These are phyloP conservation scores for Aspergillus aculeatus DNA, from an alignment of 2,329 filamentous ascomycete genomes.

Conservation along the genomic window DNA sequence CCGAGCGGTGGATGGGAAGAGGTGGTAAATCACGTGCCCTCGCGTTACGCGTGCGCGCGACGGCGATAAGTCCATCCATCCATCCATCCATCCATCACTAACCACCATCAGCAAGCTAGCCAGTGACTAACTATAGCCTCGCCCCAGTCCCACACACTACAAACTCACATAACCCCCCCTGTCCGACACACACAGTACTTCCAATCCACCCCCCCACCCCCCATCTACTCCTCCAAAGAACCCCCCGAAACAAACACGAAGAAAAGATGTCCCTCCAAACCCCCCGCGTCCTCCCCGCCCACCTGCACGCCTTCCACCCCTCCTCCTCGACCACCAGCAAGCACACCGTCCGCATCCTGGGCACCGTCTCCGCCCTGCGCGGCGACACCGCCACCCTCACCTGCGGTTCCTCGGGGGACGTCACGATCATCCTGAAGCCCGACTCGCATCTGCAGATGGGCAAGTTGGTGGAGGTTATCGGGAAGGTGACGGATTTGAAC, in stretches of 20 bases:
- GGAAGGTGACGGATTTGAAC: conserved; percentile 44
- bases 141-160: no score
- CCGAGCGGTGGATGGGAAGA: no score
- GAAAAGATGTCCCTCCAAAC: conserved; percentile 63
- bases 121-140: background rate
- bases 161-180: no score
- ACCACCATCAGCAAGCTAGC: background rate
- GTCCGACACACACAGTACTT: no score
- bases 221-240: no score
- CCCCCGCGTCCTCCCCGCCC: conserved; percentile 77
- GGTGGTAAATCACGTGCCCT: background rate
- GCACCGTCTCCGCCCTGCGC: conserved; percentile 77
- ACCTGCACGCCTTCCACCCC: conserved; percentile 73
- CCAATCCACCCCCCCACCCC: no score
- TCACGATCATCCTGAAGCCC: conserved; percentile 71
- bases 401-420: conserved; percentile 64
- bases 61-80: no score
- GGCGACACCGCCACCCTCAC: conserved; percentile 80
- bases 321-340: conserved; percentile 32
- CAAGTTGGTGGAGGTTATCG: conserved; percentile 47
- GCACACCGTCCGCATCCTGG: conserved; percentile 77
- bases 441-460: conserved; percentile 47
- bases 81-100: background rate
- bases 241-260: no score
- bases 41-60: background rate